Evolutionary conservation across 441 rosid species (phyloP).

Genomic region (Euphorbia schlechtendalii): DNA sequence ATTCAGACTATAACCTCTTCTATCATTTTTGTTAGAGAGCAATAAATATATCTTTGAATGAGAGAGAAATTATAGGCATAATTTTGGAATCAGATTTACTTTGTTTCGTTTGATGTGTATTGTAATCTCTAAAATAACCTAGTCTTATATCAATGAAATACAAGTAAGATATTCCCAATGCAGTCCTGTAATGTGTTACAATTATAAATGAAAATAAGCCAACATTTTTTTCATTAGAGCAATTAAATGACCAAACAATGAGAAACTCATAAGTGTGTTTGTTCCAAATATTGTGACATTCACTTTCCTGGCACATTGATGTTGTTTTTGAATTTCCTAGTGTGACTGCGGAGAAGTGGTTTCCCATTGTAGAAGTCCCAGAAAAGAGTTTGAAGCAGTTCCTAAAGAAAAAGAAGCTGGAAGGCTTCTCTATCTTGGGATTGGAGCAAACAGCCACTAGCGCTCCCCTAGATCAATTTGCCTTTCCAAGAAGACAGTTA

Average conservation of each 20-base stretch:
- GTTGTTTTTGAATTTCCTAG: conserved; percentile 32
- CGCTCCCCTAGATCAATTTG: conserved; percentile 58
- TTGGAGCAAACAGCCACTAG: conserved; percentile 95
- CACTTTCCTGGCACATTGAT: not conserved
- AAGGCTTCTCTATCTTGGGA: conserved; percentile 90
- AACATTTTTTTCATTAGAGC: too few species aligned
- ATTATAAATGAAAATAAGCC: too few species aligned
- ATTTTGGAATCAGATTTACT: too few species aligned
- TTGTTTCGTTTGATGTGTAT: too few species aligned
- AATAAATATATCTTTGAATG: too few species aligned
- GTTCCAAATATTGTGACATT: not conserved
- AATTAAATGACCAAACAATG: not conserved
- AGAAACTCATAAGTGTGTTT: not conserved
- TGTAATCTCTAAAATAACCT: too few species aligned
- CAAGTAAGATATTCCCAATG: too few species aligned
- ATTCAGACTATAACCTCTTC: too few species aligned
- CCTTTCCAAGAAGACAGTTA: conserved; percentile 78
- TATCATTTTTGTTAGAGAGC: too few species aligned
- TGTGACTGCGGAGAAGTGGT: conserved; percentile 98
- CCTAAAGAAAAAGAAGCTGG: conserved; percentile 77
- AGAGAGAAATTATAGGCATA: too few species aligned
- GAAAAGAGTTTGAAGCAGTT: conserved; percentile 63
- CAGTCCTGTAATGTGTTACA: too few species aligned
- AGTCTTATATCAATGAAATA: too few species aligned
- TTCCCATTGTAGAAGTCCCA: conserved; percentile 85